These are phyloP conservation scores for Rhododendron mucronatum DNA, from an alignment of 148 eudicot species.

Conservation along the genomic window DNA sequence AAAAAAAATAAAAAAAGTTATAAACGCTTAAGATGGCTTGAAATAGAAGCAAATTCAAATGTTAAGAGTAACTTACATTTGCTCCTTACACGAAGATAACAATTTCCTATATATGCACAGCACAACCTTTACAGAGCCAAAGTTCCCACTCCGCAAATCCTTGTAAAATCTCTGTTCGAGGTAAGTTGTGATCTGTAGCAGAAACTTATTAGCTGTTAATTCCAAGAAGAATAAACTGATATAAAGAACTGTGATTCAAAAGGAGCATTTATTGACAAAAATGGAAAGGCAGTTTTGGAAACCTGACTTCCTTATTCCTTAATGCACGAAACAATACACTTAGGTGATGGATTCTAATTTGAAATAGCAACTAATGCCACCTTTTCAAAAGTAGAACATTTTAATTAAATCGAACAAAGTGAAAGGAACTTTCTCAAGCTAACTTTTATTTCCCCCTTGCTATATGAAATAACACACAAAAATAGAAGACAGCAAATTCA, in stretches of 20 bases:
- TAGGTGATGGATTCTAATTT: neutral
- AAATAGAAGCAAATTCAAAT: constrained; percentile 2
- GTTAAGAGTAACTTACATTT: constrained; percentile 61
- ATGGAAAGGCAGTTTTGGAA: neutral
- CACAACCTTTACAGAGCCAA: constrained; percentile 73
- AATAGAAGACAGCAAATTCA: neutral
- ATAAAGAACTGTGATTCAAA: neutral
- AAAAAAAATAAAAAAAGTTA: neutral
- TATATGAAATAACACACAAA: neutral
- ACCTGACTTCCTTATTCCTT: neutral
- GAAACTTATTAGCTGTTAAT: neutral
- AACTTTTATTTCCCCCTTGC: neutral
- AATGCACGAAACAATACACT: neutral
- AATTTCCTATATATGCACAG: constrained; percentile 67
- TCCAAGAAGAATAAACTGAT: neutral
- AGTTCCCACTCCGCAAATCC: constrained; percentile 67
- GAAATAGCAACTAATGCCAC: neutral
- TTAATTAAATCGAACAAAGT: neutral
- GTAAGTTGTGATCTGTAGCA: constrained; percentile 63
- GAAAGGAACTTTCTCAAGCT: neutral
- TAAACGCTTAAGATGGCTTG: neutral
- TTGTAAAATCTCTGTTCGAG: constrained; percentile 83
- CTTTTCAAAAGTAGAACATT: neutral
- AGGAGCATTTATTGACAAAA: neutral
- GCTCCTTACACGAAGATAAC: constrained; percentile 81